Conservation (phyloP, 2,329 filamentous ascomycete species). For the Coniochaeta sp. region DNA sequence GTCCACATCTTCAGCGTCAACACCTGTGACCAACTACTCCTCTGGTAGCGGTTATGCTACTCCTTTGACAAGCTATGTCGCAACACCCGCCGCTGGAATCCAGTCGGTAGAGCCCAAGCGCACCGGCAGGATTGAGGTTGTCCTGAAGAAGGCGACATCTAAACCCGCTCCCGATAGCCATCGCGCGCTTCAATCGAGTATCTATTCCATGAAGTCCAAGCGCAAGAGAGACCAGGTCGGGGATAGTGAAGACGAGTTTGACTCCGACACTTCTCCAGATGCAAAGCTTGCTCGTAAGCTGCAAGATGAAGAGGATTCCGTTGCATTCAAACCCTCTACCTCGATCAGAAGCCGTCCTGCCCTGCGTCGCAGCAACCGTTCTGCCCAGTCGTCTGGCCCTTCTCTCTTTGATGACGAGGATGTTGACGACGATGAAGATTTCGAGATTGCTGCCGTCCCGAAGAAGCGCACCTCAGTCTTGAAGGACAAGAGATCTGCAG, state of each 20-base stretch:
- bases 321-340: not conserved
- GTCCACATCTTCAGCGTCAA: slow-evolving; percentile 23
- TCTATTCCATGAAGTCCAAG: slow-evolving; percentile 37
- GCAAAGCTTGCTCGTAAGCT: slow-evolving; percentile 47
- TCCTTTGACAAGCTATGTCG: slow-evolving; percentile 32
- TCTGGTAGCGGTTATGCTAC: slow-evolving; percentile 33
- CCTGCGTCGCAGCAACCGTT: slow-evolving; percentile 11
- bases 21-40: slow-evolving; percentile 19
- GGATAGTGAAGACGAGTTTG: slow-evolving; percentile 32
- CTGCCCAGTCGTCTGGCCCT: not conserved
- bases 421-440: slow-evolving; percentile 11
- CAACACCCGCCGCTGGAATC: slow-evolving; percentile 26
- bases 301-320: slow-evolving; percentile 38
- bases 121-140: slow-evolving; percentile 25
- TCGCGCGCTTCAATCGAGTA: slow-evolving; percentile 38
- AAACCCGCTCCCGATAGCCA: slow-evolving; percentile 31
- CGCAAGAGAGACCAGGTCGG: slow-evolving; percentile 35
- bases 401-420: slow-evolving; percentile 12
- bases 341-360: slow-evolving; percentile 4
- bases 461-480: not conserved
- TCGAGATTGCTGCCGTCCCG: not conserved
- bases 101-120: slow-evolving; percentile 12
- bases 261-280: slow-evolving; percentile 30
- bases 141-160: slow-evolving; percentile 18
- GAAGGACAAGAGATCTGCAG: not conserved